These are phyloP conservation scores for Striga hermonthica DNA, from an alignment of 305 asterid species.

Conservation along the genomic window DNA sequence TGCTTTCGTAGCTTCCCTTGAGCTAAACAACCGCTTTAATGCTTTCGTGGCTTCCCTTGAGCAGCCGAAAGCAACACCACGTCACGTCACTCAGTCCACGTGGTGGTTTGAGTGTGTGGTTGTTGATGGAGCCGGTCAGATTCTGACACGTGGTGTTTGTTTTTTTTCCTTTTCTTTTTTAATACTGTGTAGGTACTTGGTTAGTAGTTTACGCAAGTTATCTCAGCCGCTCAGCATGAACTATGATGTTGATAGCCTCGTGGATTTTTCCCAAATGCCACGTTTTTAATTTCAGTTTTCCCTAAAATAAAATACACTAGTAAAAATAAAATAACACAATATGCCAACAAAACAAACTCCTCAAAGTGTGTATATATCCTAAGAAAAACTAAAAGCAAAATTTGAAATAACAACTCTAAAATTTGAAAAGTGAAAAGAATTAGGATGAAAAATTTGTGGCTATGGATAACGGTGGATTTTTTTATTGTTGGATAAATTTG, in stretches of 20 bases:
- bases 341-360: too few relatives aligned
- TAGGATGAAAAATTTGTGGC: slow-evolving; percentile 45
- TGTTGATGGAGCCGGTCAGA: not conserved
- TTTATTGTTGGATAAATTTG: too few relatives aligned
- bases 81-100: not conserved
- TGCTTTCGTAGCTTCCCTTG: not conserved
- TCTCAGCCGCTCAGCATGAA: not conserved
- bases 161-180: not conserved
- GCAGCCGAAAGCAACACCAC: not conserved
- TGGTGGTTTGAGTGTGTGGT: not conserved
- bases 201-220: not conserved
- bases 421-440: too few relatives aligned
- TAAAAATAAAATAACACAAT: too few relatives aligned
- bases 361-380: too few relatives aligned
- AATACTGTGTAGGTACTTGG: not conserved
- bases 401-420: too few relatives aligned
- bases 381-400: too few relatives aligned
- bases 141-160: not conserved
- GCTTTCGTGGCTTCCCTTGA: not conserved
- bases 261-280: too few relatives aligned
- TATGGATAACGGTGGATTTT: too few relatives aligned
- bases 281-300: too few relatives aligned
- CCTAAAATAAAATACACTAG: too few relatives aligned
- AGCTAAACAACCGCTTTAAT: not conserved
- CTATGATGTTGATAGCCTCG: too few relatives aligned